phyloP scores from a whole-genome alignment of 495 filamentous ascomycete species.

The Eremomyces bilateralis region DNA sequence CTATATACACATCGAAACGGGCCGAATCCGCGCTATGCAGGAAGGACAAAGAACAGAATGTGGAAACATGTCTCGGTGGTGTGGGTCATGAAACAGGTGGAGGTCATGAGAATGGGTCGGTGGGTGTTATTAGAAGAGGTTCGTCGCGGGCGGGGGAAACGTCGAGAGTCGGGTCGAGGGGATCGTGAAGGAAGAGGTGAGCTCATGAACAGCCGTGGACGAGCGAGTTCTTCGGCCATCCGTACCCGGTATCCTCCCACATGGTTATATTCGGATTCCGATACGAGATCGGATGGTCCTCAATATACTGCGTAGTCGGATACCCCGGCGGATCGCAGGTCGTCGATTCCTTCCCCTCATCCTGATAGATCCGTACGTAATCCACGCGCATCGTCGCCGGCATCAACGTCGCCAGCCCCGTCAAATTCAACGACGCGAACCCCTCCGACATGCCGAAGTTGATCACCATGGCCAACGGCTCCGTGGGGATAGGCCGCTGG shows the following conservation, averaged over 20 bases:
- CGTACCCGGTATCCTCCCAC: constrained; percentile 26
- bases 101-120: too few relatives aligned
- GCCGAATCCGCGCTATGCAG: too few relatives aligned
- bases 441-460: constrained; percentile 55
- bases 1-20: too few relatives aligned
- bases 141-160: too few relatives aligned
- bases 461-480: constrained; percentile 46
- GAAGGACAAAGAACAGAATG: too few relatives aligned
- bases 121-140: too few relatives aligned
- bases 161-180: too few relatives aligned
- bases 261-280: constrained; percentile 41
- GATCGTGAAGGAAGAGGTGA: too few relatives aligned
- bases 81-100: too few relatives aligned
- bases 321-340: constrained; percentile 55
- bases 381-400: constrained; percentile 54
- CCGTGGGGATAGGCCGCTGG: constrained; percentile 41
- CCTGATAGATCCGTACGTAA: constrained; percentile 57
- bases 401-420: constrained; percentile 29
- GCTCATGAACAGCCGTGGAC: constrained; percentile 28
- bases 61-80: too few relatives aligned
- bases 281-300: constrained; percentile 38
- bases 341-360: constrained; percentile 31
- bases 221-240: constrained; percentile 28
- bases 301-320: constrained; percentile 50
- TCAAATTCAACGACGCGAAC: constrained; percentile 40